phyloP scores from a whole-genome alignment of 2,329 filamentous ascomycete genomes.

The Venturia pyrina region DNA sequence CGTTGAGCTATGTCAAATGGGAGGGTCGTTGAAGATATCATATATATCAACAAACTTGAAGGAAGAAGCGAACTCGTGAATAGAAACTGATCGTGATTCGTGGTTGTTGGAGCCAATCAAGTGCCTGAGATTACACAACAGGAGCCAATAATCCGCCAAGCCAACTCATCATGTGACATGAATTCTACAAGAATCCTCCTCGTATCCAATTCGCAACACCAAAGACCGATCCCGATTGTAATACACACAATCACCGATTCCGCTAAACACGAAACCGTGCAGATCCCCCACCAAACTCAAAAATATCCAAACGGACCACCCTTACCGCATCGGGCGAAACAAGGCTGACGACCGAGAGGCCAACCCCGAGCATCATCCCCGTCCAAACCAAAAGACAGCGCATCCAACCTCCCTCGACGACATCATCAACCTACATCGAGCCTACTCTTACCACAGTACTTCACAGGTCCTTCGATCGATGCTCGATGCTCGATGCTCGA shows the following conservation, averaged over 20 bases:
- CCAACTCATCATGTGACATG: neutral
- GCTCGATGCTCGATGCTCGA: neutral
- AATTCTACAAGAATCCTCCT: neutral
- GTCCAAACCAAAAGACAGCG: neutral
- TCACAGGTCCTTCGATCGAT: neutral
- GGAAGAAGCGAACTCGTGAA: too few relatives aligned
- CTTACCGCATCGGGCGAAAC: neutral
- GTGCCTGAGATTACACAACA: too few relatives aligned
- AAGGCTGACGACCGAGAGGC: neutral
- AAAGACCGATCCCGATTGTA: neutral
- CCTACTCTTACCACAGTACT: neutral
- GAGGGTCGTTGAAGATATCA: neutral
- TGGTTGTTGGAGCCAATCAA: too few relatives aligned
- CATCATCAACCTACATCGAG: neutral
- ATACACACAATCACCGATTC: neutral
- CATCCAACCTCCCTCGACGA: neutral
- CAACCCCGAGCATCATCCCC: neutral
- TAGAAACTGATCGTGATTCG: too few relatives aligned
- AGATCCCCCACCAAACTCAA: neutral
- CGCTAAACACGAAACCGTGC: neutral
- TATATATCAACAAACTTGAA: too few relatives aligned
- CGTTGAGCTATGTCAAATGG: neutral
- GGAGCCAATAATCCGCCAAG: neutral
- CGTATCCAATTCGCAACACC: neutral
- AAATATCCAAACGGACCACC: neutral